phyloP scores from a whole-genome alignment of 805 yeast genomes.

The Cyberlindnera mycetangii region DNA sequence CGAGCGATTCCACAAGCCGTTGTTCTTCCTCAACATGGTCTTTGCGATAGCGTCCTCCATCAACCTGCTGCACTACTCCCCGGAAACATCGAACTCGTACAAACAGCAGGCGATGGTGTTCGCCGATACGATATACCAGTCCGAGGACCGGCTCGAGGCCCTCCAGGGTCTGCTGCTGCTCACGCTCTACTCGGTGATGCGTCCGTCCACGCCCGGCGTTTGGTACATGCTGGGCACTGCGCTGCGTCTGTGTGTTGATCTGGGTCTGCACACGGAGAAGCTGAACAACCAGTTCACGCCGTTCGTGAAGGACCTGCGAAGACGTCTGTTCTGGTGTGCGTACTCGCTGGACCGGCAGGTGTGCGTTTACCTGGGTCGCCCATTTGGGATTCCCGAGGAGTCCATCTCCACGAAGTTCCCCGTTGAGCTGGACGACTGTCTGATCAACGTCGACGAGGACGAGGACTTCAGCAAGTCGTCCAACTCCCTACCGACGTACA shows the following conservation, averaged over 20 bases:
- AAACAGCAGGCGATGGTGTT: constrained; percentile 60
- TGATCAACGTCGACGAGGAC: constrained; percentile 39
- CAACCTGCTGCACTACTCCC: constrained; percentile 64
- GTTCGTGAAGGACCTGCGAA: constrained; percentile 61
- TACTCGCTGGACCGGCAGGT: constrained; percentile 84
- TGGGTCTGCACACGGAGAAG: constrained; percentile 77
- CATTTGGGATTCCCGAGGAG: constrained; percentile 86
- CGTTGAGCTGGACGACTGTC: constrained; percentile 68
- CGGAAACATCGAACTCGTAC: constrained; percentile 65
- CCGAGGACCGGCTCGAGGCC: constrained; percentile 63
- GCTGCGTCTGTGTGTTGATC: constrained; percentile 72
- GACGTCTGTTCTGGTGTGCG: constrained; percentile 86
- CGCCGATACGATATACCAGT: constrained; percentile 53
- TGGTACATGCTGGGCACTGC: constrained; percentile 89
- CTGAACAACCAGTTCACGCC: constrained; percentile 43
- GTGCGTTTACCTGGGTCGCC: constrained; percentile 82
- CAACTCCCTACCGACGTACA: constrained; percentile 57
- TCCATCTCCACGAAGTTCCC: constrained; percentile 71
- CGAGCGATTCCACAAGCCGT: constrained; percentile 43
- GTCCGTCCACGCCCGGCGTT: constrained; percentile 89
- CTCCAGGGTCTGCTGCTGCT: constrained; percentile 69
- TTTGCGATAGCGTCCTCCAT: constrained; percentile 81
- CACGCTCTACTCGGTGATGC: constrained; percentile 74
- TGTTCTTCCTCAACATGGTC: constrained; percentile 71
- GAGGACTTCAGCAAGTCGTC: constrained; percentile 39